Evolutionary conservation across 345 rosid species (phyloP), one percentile per base, ranked within the genome.

Genomic region (Lenwebbia sp.): DNA sequence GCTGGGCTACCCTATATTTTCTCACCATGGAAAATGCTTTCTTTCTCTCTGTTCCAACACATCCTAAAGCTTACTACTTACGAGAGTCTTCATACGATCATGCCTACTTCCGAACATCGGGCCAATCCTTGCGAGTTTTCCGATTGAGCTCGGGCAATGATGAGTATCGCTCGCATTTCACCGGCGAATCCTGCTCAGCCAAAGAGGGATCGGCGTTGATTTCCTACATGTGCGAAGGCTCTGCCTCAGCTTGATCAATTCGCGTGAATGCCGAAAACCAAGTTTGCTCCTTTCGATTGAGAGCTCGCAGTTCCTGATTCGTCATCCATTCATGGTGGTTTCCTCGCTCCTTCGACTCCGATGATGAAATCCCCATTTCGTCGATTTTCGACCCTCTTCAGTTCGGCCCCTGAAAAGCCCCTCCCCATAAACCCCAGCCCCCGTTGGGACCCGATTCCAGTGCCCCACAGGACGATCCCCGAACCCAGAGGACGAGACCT

Each of bases 401-500:
- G 14, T 2, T 9, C 4, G 0, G 25, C 21, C 25, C 57, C 2
- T 4, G 40, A 82, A 52, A 51, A 19, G 84, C 57, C 84, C 15
- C 52, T 82, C 41, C n/a, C 56, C 13, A 6, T 1, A 2, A 17
- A 0, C 55, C 5, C 57, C 13, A 8, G 57, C 57, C 12, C 22
- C 54, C 56, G 56, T 1, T 26, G 87, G 83, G 90, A 87, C 40
- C 87, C 91, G 11, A 89, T 94, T 82, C 98, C 97, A 10, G 78
- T 94, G 57, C 99, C 98, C 82, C 94, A 93, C 89, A 90, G 95
- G 82, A 90, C 92, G 19, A 82, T 92, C 85, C 93, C 94, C 60
- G 94, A 94, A 49, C 94, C 94, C 17, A 92, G 76, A 89, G 96
- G 96, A 30, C 96, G 94, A 83, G 98, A 96, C 89, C 93, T 95